Base-by-base conservation (phyloP, 2,329 filamentous ascomycete genomes). In the Alternaria metachromatica region DNA sequence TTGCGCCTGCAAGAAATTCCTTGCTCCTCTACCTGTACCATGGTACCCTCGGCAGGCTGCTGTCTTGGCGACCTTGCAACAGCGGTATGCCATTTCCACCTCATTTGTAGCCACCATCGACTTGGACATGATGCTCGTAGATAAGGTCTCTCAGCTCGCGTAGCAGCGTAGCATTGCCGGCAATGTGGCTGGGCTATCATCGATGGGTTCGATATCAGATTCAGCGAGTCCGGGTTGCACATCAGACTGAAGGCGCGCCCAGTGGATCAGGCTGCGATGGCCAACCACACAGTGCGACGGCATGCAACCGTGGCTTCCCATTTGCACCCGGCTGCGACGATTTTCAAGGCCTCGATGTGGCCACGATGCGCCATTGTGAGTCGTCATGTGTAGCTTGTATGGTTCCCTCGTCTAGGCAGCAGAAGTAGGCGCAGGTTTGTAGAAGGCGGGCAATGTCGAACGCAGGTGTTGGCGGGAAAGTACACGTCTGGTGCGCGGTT, bases 221-320 rank as follows among this genome's bases (percentile, higher is more conserved):
- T 1, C 13, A 7, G 7, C 33, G 33, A 37, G 33, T 7, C 13
- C 13, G n/a, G 13, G 33, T 8, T 33, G 7, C 13, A 33, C 13
- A 13, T 15, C 8, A 0, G 1, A 8, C 15, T 33, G 30, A 0
- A 8, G 33, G 9, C 1, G 4, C 9, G 15, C 4, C 9, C 33
- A 37, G 9, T 15, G 9, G 33, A 15, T 37, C 33, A n/a, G 0
- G 33, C 33, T 37, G 10, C 33, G 8, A 0, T 37, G 15, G 33
- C 10, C 33, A 3, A 37, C 33, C 33, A 37, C 7, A 37, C 2
- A 37, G 1, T 8, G 33, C 0, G 2, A 9, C 1, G 4, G 4
- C 2, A 37, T n/a, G 33, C 5, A n/a, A 37, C 4, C 15, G 15
- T 37, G 33, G 7, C 15, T 4, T n/a, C 8, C 33, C 33, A 37